Conservation (phyloP, 1,284 basidiomycete genomes). For the Marasmius sp. region DNA sequence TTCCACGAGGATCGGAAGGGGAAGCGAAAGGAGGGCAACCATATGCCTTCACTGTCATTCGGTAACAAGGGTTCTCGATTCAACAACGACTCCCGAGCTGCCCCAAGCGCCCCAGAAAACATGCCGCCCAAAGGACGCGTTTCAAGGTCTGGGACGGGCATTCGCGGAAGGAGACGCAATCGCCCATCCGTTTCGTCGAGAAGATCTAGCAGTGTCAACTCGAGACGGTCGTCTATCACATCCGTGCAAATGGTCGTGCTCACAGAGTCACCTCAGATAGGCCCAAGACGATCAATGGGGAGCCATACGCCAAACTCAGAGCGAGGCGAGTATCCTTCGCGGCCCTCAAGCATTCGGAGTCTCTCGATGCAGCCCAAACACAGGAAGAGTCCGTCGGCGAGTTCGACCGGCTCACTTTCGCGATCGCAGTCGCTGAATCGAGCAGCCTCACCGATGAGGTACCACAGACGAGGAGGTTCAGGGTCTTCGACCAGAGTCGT, state of each 20-base stretch:
- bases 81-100: neutral
- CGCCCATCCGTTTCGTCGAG: conserved; percentile 69
- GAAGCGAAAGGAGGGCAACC: conserved; percentile 55
- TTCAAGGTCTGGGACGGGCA: conserved; percentile 27
- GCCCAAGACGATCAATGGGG: conserved; percentile 61
- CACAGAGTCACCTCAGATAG: conserved; percentile 54
- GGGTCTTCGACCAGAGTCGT: conserved; percentile 79
- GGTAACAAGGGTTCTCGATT: conserved; percentile 1
- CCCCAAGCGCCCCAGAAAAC: neutral
- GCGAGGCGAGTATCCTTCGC: conserved; percentile 66
- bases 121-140: conserved; percentile 41
- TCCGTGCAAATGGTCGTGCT: conserved; percentile 60
- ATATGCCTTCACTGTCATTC: neutral
- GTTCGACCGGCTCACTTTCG: conserved; percentile 68
- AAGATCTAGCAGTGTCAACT: conserved; percentile 81
- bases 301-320: conserved; percentile 80
- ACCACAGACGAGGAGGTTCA: conserved; percentile 70
- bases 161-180: conserved; percentile 49
- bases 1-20: conserved; percentile 80
- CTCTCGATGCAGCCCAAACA: conserved; percentile 61
- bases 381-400: conserved; percentile 72
- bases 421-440: conserved; percentile 32
- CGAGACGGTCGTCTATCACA: conserved; percentile 67
- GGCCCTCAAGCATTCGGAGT: conserved; percentile 75
- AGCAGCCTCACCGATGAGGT: conserved; percentile 65